Conservation (phyloP, 176 grass and related monocot genomes). For the Zea luxurians region DNA sequence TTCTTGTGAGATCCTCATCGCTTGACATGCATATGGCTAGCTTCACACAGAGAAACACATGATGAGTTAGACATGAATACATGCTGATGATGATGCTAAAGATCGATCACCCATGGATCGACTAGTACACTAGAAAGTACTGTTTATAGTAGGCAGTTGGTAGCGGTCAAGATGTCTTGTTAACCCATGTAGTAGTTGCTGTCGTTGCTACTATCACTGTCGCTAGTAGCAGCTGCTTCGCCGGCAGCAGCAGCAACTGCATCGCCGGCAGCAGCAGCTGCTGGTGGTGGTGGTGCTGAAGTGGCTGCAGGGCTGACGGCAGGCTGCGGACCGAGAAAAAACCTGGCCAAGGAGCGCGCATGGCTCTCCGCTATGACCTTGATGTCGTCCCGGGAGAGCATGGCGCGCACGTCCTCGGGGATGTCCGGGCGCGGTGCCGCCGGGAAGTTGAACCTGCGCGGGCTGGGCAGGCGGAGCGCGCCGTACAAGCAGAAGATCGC, state of each 20-base stretch:
- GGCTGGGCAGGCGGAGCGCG: background rate
- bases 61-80: background rate
- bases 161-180: background rate
- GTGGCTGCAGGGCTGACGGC: background rate
- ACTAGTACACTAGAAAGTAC: background rate
- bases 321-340: background rate
- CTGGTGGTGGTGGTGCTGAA: background rate
- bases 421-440: background rate
- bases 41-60: background rate
- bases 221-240: background rate
- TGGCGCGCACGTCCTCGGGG: background rate
- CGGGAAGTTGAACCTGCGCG: constrained; percentile 32
- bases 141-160: background rate
- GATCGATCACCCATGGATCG: background rate
- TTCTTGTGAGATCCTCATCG: background rate
- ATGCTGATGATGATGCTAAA: background rate
- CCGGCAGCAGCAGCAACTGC: background rate
- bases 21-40: background rate
- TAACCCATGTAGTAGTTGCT: background rate
- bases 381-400: background rate
- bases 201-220: background rate
- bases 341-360: background rate
- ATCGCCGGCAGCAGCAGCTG: background rate
- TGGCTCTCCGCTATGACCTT: constrained; percentile 34
- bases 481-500: constrained; percentile 42